Conservation (phyloP, 2,329 filamentous ascomycete genomes). For the Trichoderma koningiopsis region DNA sequence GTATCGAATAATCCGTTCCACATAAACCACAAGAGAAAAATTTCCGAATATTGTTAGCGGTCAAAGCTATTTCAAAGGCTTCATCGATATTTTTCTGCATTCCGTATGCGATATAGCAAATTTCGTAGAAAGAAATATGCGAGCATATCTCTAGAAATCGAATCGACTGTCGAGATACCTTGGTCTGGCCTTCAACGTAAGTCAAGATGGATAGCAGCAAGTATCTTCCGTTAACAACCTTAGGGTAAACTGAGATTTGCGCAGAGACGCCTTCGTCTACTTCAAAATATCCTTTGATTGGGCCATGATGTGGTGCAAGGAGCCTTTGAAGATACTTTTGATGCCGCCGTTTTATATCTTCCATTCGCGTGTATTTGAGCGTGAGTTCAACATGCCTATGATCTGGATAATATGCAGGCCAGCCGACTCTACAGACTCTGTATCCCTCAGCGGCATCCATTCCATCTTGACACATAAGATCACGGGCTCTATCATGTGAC, state of each 20-base stretch:
- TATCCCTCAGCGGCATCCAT: neutral
- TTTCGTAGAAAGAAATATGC: neutral
- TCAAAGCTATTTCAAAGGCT: neutral
- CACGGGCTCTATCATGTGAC: neutral
- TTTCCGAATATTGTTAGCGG: neutral
- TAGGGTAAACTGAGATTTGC: conserved; percentile 1
- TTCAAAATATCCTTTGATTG: neutral
- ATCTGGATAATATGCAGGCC: neutral
- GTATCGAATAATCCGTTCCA: conserved; percentile 20
- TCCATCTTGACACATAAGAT: neutral
- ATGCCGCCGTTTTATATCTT: neutral
- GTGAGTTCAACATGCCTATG: conserved; percentile 19
- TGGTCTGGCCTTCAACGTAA: neutral
- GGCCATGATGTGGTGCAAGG: neutral
- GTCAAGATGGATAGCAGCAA: conserved; percentile 13
- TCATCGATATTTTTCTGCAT: neutral
- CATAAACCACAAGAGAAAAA: conserved; percentile 19
- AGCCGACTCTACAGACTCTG: neutral
- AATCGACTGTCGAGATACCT: neutral
- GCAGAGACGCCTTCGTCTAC: neutral
- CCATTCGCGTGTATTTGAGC: conserved; percentile 8
- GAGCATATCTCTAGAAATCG: neutral
- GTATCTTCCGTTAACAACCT: conserved; percentile 26
- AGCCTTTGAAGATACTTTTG: conserved; percentile 18
- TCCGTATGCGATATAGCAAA: neutral